These are phyloP conservation scores for Cryphonectria nitschkei DNA, from an alignment of 2,329 filamentous ascomycete genomes.

Conservation along the genomic window DNA sequence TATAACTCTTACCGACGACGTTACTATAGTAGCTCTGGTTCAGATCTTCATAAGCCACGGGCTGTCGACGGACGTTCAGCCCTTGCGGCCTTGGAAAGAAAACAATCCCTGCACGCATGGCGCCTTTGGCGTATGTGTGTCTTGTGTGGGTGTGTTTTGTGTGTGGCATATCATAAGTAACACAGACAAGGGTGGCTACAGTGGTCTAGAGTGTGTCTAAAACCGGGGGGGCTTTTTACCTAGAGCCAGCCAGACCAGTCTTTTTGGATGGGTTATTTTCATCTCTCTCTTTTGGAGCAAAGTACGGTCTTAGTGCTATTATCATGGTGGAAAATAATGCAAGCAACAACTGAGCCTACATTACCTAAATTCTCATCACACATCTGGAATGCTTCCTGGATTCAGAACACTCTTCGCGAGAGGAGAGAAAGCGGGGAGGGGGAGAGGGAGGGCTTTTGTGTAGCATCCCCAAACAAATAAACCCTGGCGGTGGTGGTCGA, in stretches of 20 bases:
- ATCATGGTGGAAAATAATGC: neutral
- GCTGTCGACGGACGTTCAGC: neutral
- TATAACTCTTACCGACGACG: neutral
- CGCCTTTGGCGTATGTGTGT: no score
- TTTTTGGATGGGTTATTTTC: neutral
- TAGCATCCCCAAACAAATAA: neutral
- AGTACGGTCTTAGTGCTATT: neutral
- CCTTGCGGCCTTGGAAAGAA: neutral
- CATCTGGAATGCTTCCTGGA: no score
- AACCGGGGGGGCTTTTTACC: constrained; percentile 6
- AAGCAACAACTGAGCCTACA: neutral
- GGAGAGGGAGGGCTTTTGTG: no score
- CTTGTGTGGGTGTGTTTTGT: neutral
- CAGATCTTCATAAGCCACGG: neutral
- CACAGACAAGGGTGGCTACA: constrained; percentile 22
- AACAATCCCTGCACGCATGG: neutral
- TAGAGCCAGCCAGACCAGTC: constrained; percentile 9
- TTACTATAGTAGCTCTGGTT: neutral
- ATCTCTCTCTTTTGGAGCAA: neutral
- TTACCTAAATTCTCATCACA: neutral
- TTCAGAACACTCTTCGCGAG: no score
- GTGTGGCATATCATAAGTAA: neutral
- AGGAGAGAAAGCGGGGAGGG: no score
- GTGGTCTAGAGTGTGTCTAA: constrained; percentile 25
- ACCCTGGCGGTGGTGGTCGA: neutral